phyloP scores from a whole-genome alignment of 306 rosid genomes.

The Quercus berberidifolia region DNA sequence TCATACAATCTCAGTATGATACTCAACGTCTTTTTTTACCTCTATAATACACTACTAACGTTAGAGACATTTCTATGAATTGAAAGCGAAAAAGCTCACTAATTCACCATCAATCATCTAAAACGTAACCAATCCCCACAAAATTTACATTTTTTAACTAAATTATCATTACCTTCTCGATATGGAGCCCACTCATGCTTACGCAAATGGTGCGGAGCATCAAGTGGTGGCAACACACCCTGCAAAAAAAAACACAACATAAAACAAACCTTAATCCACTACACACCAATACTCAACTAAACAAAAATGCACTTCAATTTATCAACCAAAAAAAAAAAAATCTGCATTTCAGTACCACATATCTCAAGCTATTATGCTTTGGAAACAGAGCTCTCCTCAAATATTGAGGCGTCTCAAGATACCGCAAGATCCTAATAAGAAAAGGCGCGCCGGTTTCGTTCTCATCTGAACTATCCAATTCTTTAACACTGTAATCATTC shows the following conservation, averaged over 20 bases:
- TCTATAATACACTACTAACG: background rate
- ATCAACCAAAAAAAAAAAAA: background rate
- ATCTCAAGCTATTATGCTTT: conserved; percentile 80
- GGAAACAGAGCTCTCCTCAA: conserved; percentile 86
- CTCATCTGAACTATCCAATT: conserved; percentile 47
- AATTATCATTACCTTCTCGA: conserved; percentile 66
- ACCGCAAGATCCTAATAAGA: conserved; percentile 69
- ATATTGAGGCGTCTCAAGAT: conserved; percentile 97
- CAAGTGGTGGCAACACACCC: conserved; percentile 98
- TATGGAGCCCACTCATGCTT: conserved; percentile 89
- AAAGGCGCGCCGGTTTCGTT: conserved; percentile 73
- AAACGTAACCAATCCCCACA: background rate
- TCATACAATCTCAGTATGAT: background rate
- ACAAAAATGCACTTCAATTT: conserved; percentile 20
- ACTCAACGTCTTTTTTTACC: background rate
- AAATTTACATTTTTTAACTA: background rate
- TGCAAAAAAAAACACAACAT: conserved; percentile 18
- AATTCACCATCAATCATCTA: background rate
- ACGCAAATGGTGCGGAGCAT: conserved; percentile 97
- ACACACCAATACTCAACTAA: conserved; percentile 3
- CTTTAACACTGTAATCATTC: conserved; percentile 15
- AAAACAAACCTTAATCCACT: conserved; percentile 6
- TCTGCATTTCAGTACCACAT: conserved; percentile 51
- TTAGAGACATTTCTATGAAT: background rate
- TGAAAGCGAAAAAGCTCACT: background rate